Conservation (phyloP, 1,284 basidiomycete genomes). For the Jaminaea rosea region DNA sequence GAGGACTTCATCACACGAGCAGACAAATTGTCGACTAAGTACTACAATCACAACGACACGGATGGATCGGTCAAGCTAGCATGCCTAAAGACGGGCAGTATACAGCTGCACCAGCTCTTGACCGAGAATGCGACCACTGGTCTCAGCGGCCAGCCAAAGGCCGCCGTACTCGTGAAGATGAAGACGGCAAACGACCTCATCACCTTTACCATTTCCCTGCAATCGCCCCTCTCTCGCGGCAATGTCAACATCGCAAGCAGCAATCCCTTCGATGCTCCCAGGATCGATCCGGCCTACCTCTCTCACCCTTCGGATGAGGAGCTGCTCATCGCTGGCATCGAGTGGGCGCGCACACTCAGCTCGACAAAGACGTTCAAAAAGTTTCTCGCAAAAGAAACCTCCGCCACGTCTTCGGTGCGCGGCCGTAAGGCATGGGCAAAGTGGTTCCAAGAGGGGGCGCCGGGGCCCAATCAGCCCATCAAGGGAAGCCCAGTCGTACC, state of each 20-base stretch:
- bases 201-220: constrained; percentile 27
- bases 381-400: constrained; percentile 1
- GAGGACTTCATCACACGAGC: no score
- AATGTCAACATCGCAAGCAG: constrained; percentile 23
- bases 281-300: constrained; percentile 37
- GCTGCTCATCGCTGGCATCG: constrained; percentile 27
- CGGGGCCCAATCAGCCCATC: neutral
- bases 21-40: no score
- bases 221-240: constrained; percentile 40
- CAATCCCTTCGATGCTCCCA: constrained; percentile 23
- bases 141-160: neutral
- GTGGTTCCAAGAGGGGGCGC: no score
- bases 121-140: constrained; percentile 2
- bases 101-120: no score
- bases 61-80: no score
- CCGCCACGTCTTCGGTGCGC: no score
- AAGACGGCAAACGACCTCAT: constrained; percentile 11
- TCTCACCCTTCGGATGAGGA: constrained; percentile 20
- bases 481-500: neutral
- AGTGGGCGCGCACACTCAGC: constrained; percentile 27
- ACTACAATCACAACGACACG: no score
- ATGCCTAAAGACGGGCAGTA: no score
- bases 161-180: neutral
- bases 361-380: constrained; percentile 14
- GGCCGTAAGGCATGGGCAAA: no score